Base-by-base conservation (phyloP, 345 rosid species). In the Mangifera indica region DNA sequence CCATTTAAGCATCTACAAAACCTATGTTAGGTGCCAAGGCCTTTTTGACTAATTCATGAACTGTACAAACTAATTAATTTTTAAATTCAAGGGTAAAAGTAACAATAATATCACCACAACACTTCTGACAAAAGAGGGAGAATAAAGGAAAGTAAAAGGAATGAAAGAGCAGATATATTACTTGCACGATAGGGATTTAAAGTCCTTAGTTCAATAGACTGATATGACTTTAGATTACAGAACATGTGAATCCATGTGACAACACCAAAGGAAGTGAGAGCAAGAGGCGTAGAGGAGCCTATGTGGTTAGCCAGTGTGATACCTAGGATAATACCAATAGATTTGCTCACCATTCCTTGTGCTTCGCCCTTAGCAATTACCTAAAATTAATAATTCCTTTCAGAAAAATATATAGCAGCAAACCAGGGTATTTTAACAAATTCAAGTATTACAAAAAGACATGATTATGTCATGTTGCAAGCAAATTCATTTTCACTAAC, bases 361-460 rank as follows among this genome's bases (percentile, higher is more conserved):
- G 99, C 99, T 88, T 95, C 99, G 73, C 97, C 99, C 72, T 92
- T 95, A 45, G 97, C 99, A 61, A 95, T 95, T 59, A 95, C 98
- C 98, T 91, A 79, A 46, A 80, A 58, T 72, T 48, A 70, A 67
- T 49, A 72, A 69, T 64, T 77, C 10, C 24, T 63, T 65, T 72
- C 20, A 72, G 63, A 25, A 64, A 69, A 60, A 21, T 7, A 59
- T 45, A 46, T 45, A 18, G 18, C n/a, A 10, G 58, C 8, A 60
- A 32, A 26, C 57, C 51, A 26, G 49, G 46, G 67, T n/a, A 25
- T 59, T 17, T 24, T 3, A 15, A 44, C 15, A 67, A 11, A 54
- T 62, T 8, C 42, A 3, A 54, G 32, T 10, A 68, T 3, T 1
- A 26, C n/a, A 22, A 55, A 34, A 60, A n/a, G 12, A 29, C 63